Evolutionary conservation across 768 basidiomycete genomes (phyloP), one percentile per base, ranked within the genome.

Genomic region (Kwoniella botswanensis): DNA sequence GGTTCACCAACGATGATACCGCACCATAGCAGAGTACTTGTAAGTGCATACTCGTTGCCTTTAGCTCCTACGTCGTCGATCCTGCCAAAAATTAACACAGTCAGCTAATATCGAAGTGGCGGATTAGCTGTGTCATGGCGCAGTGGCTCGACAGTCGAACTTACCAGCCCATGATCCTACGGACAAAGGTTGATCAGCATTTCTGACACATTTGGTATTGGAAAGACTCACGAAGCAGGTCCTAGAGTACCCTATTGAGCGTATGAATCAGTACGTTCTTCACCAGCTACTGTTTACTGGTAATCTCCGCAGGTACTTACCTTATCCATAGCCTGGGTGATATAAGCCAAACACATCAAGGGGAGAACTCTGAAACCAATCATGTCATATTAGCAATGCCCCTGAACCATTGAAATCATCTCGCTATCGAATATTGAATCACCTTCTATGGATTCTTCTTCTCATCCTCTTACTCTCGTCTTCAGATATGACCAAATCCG

Each of bases 401-500:
- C 26, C 26, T 26, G 3, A 26, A 26, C 26, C 26, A 26, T 26
- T 4, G 3, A 26, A 26, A 26, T 26, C 57, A 15, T 59, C 15
- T n/a, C 41, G 15, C 35, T 43, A 50, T 62, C 13, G 12, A 24
- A 21, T 5, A 63, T 9, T 44, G 3, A 57, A 70, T 65, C 24
- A 76, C 76, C 68, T 50, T 26, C 54, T 58, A 56, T 74, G 63
- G 42, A 77, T 77, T 43, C 46, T 64, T n/a, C 68, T 13, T 55
- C 68, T 67, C 59, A 77, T 67, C 29, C 66, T 67, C 57, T 61
- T 72, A 73, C 87, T 87, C 42, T 80, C 79, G 44, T 67, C 75
- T 5, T 70, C 68, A 10, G 70, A 59, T 56, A 80, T 75, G 55
- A 58, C 44, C 13, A 74, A 41, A 24, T 71, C 66, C 41, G 73